Conservation (phyloP, 495 filamentous ascomycete species). For the Melanomma pulvis-pyrius region DNA sequence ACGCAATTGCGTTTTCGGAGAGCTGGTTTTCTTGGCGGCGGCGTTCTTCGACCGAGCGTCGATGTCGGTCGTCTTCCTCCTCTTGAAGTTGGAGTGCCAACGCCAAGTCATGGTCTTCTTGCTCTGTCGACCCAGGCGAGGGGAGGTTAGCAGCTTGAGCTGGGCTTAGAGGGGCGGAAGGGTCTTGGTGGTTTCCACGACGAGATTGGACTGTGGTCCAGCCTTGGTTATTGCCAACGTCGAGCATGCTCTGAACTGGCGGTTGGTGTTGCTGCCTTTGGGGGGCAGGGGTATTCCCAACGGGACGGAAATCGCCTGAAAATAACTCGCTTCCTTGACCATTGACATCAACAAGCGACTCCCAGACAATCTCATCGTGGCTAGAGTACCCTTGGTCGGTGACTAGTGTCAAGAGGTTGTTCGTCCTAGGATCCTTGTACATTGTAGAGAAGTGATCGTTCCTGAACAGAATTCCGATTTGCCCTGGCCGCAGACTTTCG, state of each 20-base stretch:
- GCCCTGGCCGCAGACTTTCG: conserved; percentile 66
- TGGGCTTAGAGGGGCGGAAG: conserved; percentile 7
- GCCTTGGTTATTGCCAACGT: conserved; percentile 50
- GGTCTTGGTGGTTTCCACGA: conserved; percentile 19
- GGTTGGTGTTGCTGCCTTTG: conserved; percentile 24
- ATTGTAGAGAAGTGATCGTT: conserved; percentile 97
- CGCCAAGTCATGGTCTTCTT: conserved; percentile 79
- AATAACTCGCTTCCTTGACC: conserved; percentile 84
- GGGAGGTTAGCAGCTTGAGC: conserved; percentile 13
- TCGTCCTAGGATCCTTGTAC: conserved; percentile 75
- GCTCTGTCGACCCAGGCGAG: conserved; percentile 49
- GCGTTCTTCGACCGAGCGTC: conserved; percentile 47
- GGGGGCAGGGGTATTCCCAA: conserved; percentile 56
- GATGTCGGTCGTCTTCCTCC: conserved; percentile 73
- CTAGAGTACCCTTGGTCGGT: conserved; percentile 88
- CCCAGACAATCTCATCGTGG: conserved; percentile 95
- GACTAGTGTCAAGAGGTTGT: conserved; percentile 75
- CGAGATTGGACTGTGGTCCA: conserved; percentile 31
- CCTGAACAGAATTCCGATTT: conserved; percentile 85
- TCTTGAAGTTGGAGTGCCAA: conserved; percentile 81
- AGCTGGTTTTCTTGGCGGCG: conserved; percentile 49
- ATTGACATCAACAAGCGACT: conserved; percentile 83
- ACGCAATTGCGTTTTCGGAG: conserved; percentile 63
- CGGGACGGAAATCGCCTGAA: conserved; percentile 85
- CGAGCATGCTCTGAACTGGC: conserved; percentile 35